Base-by-base conservation (phyloP, 2,329 filamentous ascomycete genomes). In the Zymoseptoria crescenta region DNA sequence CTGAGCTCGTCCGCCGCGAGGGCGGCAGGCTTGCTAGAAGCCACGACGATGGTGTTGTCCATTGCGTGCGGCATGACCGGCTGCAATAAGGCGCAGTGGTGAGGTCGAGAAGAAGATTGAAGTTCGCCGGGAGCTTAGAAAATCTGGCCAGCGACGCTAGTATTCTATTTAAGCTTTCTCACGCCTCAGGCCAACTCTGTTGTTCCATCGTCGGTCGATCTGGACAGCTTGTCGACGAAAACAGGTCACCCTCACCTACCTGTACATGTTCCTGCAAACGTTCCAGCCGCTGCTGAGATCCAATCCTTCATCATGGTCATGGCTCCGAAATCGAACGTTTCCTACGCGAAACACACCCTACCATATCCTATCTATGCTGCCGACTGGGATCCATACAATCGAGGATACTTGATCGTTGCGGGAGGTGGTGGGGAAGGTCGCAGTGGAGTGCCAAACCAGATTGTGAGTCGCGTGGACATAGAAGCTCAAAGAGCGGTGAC, bases 361-460 rank as follows among this genome's bases (percentile, higher is more conserved):
- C 83, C 85, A 59, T 96, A 93, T 74, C 92, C 92, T 54, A 83
- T 96, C 60, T 96, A 91, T 74, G 85, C 88, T 58, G 88, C 91
- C 72, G 91, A 91, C 70, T 96, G 96, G 74, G 91, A 96, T 71
- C 89, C 88, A 55, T 82, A 87, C 69, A 86, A 95, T 76, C 82
- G 87, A 60, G 83, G 83, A 63, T 86, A 86, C 64, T 80, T 96
- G 24, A 78, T 96, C 8, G 89, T 96, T 45, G 91, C 87, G 61
- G 93, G 93, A 56, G 93, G 93, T 62, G 93, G 93, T 64, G 93
- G 93, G 55, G 86, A 89, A 64, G 86, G 88, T 54, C 84, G 85
- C 64, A 91, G 84, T 65, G 91, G 91, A 51, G 89, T 96, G 21
- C 85, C 86, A 58, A 96, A 96, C 79, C 91, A 91, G 75, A 91